These are phyloP conservation scores for Nymphaea thermarum DNA, from an alignment of 164 flowering plant genomes.

Conservation along the genomic window DNA sequence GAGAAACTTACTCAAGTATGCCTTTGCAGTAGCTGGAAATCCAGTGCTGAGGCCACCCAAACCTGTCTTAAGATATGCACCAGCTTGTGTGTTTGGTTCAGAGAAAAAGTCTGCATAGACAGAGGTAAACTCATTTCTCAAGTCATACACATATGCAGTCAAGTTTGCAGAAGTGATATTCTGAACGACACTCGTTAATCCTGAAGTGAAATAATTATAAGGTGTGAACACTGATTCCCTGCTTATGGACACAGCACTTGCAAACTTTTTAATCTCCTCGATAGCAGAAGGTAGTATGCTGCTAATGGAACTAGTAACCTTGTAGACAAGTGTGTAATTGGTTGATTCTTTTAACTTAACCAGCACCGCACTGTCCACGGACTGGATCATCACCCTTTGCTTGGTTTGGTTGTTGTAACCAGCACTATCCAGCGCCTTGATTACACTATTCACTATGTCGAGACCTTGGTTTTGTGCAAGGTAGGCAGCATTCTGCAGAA, in stretches of 20 bases:
- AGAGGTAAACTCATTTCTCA: slow-evolving; percentile 71
- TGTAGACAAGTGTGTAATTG: slow-evolving; percentile 52
- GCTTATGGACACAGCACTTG: slow-evolving; percentile 42
- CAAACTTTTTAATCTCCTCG: slow-evolving; percentile 51
- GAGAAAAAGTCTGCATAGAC: slow-evolving; percentile 89
- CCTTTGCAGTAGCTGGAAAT: slow-evolving; percentile 67
- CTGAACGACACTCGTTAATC: slow-evolving; percentile 29
- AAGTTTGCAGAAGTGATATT: slow-evolving; percentile 44
- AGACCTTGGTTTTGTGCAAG: slow-evolving; percentile 54
- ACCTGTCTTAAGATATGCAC: slow-evolving; percentile 26
- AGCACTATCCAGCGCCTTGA: slow-evolving; percentile 34
- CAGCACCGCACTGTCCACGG: slow-evolving; percentile 62
- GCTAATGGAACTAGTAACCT: slow-evolving; percentile 38
- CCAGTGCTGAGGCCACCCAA: slow-evolving; percentile 76
- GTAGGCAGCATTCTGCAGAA: slow-evolving; percentile 70
- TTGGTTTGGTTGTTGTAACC: slow-evolving; percentile 37
- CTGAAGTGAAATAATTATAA: slow-evolving; percentile 22
- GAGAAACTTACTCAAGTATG: slow-evolving; percentile 62
- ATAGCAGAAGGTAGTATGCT: slow-evolving; percentile 36
- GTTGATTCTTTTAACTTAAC: slow-evolving; percentile 26
- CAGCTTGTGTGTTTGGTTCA: slow-evolving; percentile 65
- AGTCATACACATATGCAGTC: slow-evolving; percentile 44
- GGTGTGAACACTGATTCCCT: slow-evolving; percentile 48
- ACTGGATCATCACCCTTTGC: slow-evolving; percentile 55
- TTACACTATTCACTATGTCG: slow-evolving; percentile 41